These are phyloP conservation scores for Rhodocollybia butyracea DNA, from an alignment of 768 basidiomycete species.

Conservation along the genomic window DNA sequence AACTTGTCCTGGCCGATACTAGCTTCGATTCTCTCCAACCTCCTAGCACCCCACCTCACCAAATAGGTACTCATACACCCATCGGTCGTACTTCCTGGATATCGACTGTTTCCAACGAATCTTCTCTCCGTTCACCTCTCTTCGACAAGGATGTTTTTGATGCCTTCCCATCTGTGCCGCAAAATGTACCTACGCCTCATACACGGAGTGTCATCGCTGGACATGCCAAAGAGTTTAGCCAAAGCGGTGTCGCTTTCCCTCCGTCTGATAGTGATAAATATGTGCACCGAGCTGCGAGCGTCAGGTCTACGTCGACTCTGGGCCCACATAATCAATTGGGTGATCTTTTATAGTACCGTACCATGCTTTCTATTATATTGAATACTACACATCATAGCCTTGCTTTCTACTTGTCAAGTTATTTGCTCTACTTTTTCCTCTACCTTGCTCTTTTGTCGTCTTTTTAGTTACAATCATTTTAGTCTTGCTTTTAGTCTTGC, in stretches of 20 bases:
- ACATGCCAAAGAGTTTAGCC: background rate
- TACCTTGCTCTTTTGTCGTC: background rate
- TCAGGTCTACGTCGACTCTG: slow-evolving; percentile 1
- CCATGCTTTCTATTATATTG: background rate
- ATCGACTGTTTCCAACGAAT: slow-evolving; percentile 38
- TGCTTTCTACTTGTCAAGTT: background rate
- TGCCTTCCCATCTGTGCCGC: slow-evolving; percentile 70
- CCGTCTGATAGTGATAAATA: too few relatives aligned
- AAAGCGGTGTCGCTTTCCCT: background rate
- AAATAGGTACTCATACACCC: slow-evolving; percentile 9
- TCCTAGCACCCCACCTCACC: slow-evolving; percentile 15
- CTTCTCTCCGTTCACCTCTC: slow-evolving; percentile 40
- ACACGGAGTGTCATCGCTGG: slow-evolving; percentile 5
- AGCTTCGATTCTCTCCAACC: slow-evolving; percentile 9
- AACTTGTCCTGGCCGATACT: slow-evolving; percentile 9
- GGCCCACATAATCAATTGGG: slow-evolving; percentile 1
- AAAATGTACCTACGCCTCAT: slow-evolving; percentile 35
- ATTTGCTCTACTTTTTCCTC: background rate
- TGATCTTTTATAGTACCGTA: background rate
- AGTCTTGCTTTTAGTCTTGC: background rate
- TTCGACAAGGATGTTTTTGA: slow-evolving; percentile 65
- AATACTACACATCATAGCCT: background rate
- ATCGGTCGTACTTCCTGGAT: slow-evolving; percentile 43
- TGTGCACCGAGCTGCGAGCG: background rate
- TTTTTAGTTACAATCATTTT: background rate